phyloP scores from a whole-genome alignment of 2,329 filamentous ascomycete species.

The Colletotrichum salicis region DNA sequence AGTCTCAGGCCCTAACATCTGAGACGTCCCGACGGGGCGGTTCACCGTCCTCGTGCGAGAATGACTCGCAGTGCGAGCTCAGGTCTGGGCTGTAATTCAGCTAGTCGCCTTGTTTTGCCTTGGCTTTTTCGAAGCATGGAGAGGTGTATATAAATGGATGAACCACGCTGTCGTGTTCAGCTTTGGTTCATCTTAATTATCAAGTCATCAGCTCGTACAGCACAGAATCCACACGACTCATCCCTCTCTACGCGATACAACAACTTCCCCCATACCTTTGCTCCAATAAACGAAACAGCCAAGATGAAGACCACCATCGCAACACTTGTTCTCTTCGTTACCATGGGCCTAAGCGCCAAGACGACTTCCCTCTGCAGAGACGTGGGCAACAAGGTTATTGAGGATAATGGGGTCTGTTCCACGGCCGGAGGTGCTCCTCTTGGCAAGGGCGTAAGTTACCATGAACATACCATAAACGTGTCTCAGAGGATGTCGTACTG shows the following conservation, averaged over 20 bases:
- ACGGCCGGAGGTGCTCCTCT: slow-evolving; percentile 5
- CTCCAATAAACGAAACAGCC: neutral
- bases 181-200: slow-evolving; percentile 2
- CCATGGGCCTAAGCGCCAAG: neutral
- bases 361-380: slow-evolving; percentile 18
- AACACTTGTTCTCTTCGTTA: neutral
- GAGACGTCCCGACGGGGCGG: slow-evolving; percentile 15
- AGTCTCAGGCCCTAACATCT: slow-evolving; percentile 13
- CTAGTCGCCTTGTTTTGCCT: neutral
- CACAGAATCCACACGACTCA: neutral
- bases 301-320: slow-evolving; percentile 18
- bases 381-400: slow-evolving; percentile 9
- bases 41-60: neutral
- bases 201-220: neutral
- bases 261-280: neutral
- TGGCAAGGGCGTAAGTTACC: slow-evolving; percentile 16
- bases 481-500: neutral
- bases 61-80: slow-evolving; percentile 8
- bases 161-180: neutral
- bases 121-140: neutral
- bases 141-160: slow-evolving; percentile 7
- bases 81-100: no score
- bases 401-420: slow-evolving; percentile 2
- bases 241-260: neutral
- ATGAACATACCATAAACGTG: neutral